A percentile compares a stretch with the other conserved stretches of the same genome.
Evolutionary conservation across 805 yeast species (phyloP).

Genomic region (Tetrapisispora namnaoensis): DNA sequence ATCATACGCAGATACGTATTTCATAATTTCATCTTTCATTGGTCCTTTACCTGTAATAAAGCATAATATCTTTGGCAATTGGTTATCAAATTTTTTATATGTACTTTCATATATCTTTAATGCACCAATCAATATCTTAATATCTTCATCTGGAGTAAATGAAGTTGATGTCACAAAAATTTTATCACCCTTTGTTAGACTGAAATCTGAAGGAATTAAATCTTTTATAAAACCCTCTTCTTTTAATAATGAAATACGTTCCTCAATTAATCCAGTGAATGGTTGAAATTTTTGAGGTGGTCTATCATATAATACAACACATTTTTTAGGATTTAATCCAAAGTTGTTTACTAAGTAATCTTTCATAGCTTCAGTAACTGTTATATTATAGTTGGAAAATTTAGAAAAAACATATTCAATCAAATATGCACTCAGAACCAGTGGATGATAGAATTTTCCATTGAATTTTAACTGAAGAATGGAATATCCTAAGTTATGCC

Average conservation of each 20-base stretch:
- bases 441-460: conserved; percentile 41
- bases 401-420: conserved; percentile 59
- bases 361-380: conserved; percentile 74
- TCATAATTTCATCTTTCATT: conserved; percentile 43
- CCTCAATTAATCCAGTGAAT: conserved; percentile 14
- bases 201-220: conserved; percentile 28
- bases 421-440: conserved; percentile 47
- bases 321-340: conserved; percentile 37
- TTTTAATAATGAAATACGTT: conserved; percentile 9
- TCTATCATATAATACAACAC: conserved; percentile 71
- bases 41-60: conserved; percentile 99
- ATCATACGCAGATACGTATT: conserved; percentile 35
- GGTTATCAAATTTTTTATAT: conserved; percentile 14
- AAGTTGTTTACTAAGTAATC: conserved; percentile 47
- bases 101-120: conserved; percentile 47
- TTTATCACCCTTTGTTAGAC: conserved; percentile 37
- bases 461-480: conserved; percentile 60
- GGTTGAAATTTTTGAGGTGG: conserved; percentile 68
- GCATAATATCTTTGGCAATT: conserved; percentile 44
- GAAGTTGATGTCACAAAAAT: conserved; percentile 84
- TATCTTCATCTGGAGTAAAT: conserved; percentile 93
- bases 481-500: conserved; percentile 92
- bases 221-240: conserved; percentile 28
- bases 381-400: conserved; percentile 60
- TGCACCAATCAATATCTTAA: conserved; percentile 58